Evolutionary conservation across 768 basidiomycete genomes (phyloP), one percentile per base, ranked within the genome.

Genomic region (Agrocybe pediades): DNA sequence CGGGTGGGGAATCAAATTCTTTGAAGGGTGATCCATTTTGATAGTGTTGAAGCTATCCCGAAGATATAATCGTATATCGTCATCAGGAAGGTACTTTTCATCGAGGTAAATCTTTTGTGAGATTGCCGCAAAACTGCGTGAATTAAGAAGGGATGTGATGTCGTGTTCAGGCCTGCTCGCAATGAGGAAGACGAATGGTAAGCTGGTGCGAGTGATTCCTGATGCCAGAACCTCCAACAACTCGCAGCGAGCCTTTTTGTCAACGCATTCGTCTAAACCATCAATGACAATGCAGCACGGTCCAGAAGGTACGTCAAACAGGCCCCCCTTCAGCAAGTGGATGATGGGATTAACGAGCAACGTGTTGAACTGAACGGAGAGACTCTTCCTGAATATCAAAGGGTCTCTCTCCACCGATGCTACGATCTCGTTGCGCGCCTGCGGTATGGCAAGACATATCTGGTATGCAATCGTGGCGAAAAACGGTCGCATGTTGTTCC

Each of bases 231-330:
- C n/a, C 1, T 47, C 16, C 3, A 64, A 20, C 2, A 64, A 25
- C 9, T 52, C 43, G 1, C 27, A 29, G 17, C 60, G 59, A 16
- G 27, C 25, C 1, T 50, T 44, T 6, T 46, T n/a, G 17, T 51
- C 53, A 11, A 21, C 19, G 27, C 63, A 64, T 50, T 64, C 58
- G 16, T 64, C 62, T 13, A 63, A 43, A 4, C 62, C 62, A 47
- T 63, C 62, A n/a, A 63, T 21, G 36, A 63, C 42, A 23, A 59
- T 53, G 13, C 54, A n/a, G 11, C 24, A 33, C 0, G 49, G 39
- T 6, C 17, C 39, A 26, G 29, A 21, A 6, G 6, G 17, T 15
- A 16, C 48, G 24, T 25, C 23, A 9, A 41, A 39, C 20, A 24
- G 7, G 7, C 20, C 26, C 24, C 24, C 11, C 4, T 6, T 9